phyloP scores from a whole-genome alignment of 305 asterid genomes.

The Fraxinus dipetala region DNA sequence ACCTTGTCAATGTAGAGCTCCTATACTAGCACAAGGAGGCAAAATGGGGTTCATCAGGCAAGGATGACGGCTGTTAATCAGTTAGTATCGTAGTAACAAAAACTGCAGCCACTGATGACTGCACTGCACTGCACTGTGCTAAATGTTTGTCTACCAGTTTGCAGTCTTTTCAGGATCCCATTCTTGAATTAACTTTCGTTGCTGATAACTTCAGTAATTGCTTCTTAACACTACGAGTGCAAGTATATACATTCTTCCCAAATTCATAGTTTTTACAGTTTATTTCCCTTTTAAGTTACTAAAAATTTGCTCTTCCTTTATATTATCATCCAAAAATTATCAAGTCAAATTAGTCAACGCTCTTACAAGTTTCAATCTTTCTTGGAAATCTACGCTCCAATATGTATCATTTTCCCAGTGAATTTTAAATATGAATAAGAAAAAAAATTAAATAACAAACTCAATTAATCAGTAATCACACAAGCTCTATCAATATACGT shows the following conservation, averaged over 20 bases:
- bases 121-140: neutral
- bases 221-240: neutral
- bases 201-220: neutral
- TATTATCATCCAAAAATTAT: neutral
- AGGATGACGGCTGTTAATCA: neutral
- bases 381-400: neutral
- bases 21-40: neutral
- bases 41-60: neutral
- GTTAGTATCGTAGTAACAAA: neutral
- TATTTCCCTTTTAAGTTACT: neutral
- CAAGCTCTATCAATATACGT: neutral
- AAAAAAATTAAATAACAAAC: neutral
- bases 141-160: neutral
- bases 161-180: neutral
- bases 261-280: neutral
- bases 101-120: neutral
- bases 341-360: neutral
- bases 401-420: neutral
- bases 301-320: neutral
- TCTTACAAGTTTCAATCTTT: conserved; percentile 2
- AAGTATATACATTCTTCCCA: neutral
- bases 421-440: neutral
- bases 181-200: neutral
- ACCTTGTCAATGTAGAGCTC: neutral
- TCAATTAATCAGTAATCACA: neutral